Evolutionary conservation across 345 rosid species (phyloP).

Genomic region (Noccaea caerulescens): DNA sequence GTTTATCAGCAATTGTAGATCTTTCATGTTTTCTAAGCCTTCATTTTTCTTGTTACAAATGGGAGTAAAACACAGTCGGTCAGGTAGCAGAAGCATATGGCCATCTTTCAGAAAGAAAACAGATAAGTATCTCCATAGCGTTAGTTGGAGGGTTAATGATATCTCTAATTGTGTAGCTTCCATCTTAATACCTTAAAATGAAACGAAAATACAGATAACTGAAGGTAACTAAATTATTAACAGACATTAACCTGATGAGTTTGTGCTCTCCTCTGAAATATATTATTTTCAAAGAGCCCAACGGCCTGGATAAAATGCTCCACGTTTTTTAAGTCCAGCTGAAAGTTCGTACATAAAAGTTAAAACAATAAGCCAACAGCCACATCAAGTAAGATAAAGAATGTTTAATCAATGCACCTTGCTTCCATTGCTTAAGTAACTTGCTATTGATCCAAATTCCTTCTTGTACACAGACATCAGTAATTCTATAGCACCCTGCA

Average conservation of each 20-base stretch:
- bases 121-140: background rate
- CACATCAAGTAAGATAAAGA: conserved; percentile 16
- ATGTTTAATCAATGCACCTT: conserved; percentile 54
- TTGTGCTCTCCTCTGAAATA: conserved; percentile 85
- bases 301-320: conserved; percentile 91
- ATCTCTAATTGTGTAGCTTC: conserved; percentile 16
- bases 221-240: conserved; percentile 1
- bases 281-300: conserved; percentile 79
- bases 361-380: conserved; percentile 2
- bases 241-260: conserved; percentile 61
- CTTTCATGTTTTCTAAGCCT: conserved; percentile 12
- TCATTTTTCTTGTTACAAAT: conserved; percentile 12
- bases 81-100: conserved; percentile 9
- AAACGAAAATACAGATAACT: conserved; percentile 16
- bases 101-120: conserved; percentile 3
- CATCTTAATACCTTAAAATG: conserved; percentile 16
- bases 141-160: conserved; percentile 3
- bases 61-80: background rate
- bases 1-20: conserved; percentile 15
- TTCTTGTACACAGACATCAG: conserved; percentile 84
- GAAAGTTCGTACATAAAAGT: conserved; percentile 32
- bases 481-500: conserved; percentile 94
- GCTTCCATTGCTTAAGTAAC: conserved; percentile 77
- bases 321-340: conserved; percentile 75
- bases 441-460: conserved; percentile 63